Percentiles rank a stretch among this genome's conserved stretches.
Conservation (phyloP, 176 grass and related monocot genomes). For the Melocanna baccifera region DNA sequence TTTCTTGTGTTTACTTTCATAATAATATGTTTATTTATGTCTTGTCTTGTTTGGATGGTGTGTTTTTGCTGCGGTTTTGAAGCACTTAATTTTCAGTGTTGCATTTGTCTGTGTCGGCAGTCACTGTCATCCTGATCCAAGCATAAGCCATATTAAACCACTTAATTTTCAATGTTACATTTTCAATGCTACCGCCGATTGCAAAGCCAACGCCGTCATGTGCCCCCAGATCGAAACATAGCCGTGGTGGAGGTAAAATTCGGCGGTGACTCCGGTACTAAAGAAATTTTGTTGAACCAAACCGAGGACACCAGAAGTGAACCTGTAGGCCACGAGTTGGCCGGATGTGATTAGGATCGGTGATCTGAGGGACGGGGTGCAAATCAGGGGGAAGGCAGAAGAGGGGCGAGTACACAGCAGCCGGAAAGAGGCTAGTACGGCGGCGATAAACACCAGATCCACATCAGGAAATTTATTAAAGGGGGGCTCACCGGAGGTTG, state of each 20-base stretch:
- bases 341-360: too few species aligned
- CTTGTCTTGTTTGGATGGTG: background rate
- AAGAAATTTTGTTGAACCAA: background rate
- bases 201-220: background rate
- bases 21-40: background rate
- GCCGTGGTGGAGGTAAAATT: background rate
- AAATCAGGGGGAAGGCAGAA: too few species aligned
- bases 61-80: background rate
- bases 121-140: background rate
- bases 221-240: background rate
- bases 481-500: too few species aligned
- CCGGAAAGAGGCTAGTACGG: too few species aligned
- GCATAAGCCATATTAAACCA: background rate
- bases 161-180: too few species aligned
- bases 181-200: too few species aligned
- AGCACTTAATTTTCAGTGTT: background rate
- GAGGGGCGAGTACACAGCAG: too few species aligned
- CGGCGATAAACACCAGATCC: too few species aligned
- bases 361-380: too few species aligned
- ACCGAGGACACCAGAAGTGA: background rate
- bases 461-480: too few species aligned
- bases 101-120: background rate
- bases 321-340: too few species aligned
- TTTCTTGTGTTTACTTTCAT: background rate
- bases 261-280: background rate